A percentile compares a stretch with the other conserved stretches of the same genome.
These are phyloP conservation scores for Exophiala viscosa DNA, from an alignment of 2,329 filamentous ascomycete genomes.

Conservation along the genomic window DNA sequence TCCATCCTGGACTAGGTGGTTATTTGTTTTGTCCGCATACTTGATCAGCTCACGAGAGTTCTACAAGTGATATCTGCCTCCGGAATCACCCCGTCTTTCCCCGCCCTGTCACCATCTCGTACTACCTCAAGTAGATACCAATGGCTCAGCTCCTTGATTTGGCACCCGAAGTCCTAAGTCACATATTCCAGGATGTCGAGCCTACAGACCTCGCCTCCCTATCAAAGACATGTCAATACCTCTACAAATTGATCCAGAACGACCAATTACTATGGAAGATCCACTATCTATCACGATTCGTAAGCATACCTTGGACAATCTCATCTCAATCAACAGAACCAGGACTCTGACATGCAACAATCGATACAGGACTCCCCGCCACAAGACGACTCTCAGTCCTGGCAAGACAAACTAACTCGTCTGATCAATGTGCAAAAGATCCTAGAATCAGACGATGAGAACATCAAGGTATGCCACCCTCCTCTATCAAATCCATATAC, in stretches of 20 bases:
- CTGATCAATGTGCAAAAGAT: conserved; percentile 42
- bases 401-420: conserved; percentile 37
- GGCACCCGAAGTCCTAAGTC: conserved; percentile 61
- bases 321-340: background rate
- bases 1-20: too few relatives aligned
- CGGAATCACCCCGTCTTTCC: too few relatives aligned
- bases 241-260: conserved; percentile 54
- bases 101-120: too few relatives aligned
- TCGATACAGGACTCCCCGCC: conserved; percentile 22
- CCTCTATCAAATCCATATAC: conserved; percentile 24
- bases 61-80: too few relatives aligned
- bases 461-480: conserved; percentile 36
- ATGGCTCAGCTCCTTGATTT: conserved; percentile 36
- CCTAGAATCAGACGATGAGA: conserved; percentile 39
- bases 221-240: conserved; percentile 48
- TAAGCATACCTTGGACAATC: conserved; percentile 34
- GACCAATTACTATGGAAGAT: conserved; percentile 60
- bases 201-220: conserved; percentile 56
- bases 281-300: conserved; percentile 58
- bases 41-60: too few relatives aligned
- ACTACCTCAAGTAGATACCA: background rate
- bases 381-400: conserved; percentile 28
- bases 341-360: background rate
- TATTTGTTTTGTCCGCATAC: too few relatives aligned
- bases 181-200: conserved; percentile 56